Evolutionary conservation across 148 eudicot species (phyloP).

Genomic region (Silene conica): DNA sequence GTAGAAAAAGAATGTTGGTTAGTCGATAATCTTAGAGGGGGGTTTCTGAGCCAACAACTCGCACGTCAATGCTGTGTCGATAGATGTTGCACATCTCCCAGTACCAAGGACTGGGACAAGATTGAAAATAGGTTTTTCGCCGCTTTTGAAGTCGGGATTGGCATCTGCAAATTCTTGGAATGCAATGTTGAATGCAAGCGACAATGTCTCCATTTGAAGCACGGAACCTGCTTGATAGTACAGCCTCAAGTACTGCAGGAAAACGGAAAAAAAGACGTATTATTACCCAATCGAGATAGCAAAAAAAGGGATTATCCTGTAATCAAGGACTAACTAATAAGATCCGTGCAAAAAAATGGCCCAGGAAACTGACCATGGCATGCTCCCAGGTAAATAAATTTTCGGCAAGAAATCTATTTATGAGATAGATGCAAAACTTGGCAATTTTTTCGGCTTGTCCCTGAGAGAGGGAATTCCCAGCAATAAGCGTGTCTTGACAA

Average conservation of each 20-base stretch:
- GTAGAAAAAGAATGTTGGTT: not conserved
- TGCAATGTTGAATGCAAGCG: slow-evolving; percentile 34
- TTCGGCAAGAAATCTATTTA: slow-evolving; percentile 51
- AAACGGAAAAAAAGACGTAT: not conserved
- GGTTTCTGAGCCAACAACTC: slow-evolving; percentile 67
- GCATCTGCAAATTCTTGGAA: slow-evolving; percentile 50
- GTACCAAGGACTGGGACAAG: slow-evolving; percentile 75
- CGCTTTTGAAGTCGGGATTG: slow-evolving; percentile 24
- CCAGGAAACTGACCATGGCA: slow-evolving; percentile 47
- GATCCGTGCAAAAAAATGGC: not conserved
- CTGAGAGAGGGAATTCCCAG: slow-evolving; percentile 25
- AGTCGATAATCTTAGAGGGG: slow-evolving; percentile 2
- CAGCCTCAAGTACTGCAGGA: slow-evolving; percentile 65
- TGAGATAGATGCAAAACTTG: slow-evolving; percentile 61
- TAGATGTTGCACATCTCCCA: slow-evolving; percentile 53
- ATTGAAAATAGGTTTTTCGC: slow-evolving; percentile 53
- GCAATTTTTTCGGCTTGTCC: slow-evolving; percentile 44
- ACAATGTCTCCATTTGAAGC: slow-evolving; percentile 46
- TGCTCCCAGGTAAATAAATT: slow-evolving; percentile 71
- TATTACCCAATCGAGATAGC: not conserved
- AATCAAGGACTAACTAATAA: not conserved
- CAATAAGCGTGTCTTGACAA: slow-evolving; percentile 27
- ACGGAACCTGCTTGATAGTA: slow-evolving; percentile 42
- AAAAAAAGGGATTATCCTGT: not conserved
- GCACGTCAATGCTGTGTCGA: slow-evolving; percentile 62